Evolutionary conservation across 768 basidiomycete species (phyloP), one percentile per base, ranked within the genome.

Genomic region (Daedalea quercina): DNA sequence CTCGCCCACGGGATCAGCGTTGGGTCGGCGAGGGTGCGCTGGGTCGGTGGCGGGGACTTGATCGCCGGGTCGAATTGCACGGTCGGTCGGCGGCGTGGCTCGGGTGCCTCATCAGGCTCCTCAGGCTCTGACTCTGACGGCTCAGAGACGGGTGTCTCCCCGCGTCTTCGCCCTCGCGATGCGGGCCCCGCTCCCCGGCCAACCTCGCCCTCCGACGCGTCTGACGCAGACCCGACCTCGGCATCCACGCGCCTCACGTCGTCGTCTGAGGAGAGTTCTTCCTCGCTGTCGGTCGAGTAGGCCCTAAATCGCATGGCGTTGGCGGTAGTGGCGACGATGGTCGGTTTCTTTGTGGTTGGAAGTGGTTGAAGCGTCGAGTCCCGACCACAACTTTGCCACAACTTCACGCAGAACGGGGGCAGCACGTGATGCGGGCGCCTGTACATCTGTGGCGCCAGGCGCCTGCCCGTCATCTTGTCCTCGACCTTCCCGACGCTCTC

Each of bases 1-100:
- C 84, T 77, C 13, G 84, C 81, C 86, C 88, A 89, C 35, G 87
- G 80, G 50, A 82, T 79, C 42, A 82, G 72, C 6, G 76, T 74
- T 6, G 78, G 69, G 54, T 81, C 78, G 1, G 67, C 68, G 65
- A 68, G 9, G 54, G 57, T 13, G 17, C 45, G 19, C 20, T 44
- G 40, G 12, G 42, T 22, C 12, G 42, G 31, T 9, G 51, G 47
- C n/a, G 35, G 44, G 20, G 35, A 44, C 19, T 41, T 54, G 1
- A 44, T 12, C n/a, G 28, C 11, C 31, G 44, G 42, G 3, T 26
- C 23, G 19, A 34, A 31, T 25, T 42, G 44, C n/a, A 53, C 22
- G 19, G 45, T 7, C 19, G 50, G 7, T 35, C 44, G 28, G 24
- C 42, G 13, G 13, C 31, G 48, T 23, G 22, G 25, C 17, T 28